Evolutionary conservation across 805 yeast genomes (phyloP), one percentile per base, ranked within the genome.

Genomic region (Peterozyma xylosa): DNA sequence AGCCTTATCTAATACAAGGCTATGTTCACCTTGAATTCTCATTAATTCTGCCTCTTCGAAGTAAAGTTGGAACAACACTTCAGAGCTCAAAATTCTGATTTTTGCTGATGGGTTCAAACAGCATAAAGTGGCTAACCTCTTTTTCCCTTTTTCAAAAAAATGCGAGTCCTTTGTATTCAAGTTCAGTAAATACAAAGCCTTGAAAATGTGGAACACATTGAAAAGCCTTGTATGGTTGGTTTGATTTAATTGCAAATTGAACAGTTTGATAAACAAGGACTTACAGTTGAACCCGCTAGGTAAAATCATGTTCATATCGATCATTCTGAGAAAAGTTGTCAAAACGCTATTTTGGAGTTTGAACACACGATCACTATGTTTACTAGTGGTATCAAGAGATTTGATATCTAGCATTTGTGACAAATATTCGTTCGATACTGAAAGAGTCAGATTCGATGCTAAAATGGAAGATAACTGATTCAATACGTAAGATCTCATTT

Each of bases 221-320:
- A 57, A 50, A 1, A 78, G 48, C 36, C 79, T 56, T 0, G 58
- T 45, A 7, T 63, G 38, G 41, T 67, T 68, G 5, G 66, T 54
- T 1, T 78, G 73, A 45, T 71, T 72, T 32, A 82, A 60, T 43
- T 80, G 82, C 32, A 78, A 56, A 53, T 82, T 82, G 62, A 70
- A 78, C 5, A 74, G 58, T 30, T 78, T 60, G 1, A 74, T 64
- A 38, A 65, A 75, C 4, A 80, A 55, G 1, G 66, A 59, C 33
- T 63, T 53, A 15, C 59, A 52, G 21, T 56, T 53, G 37, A 64
- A 62, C 1, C 35, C 43, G 0, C 11, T 21, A 0, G 74, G 73
- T n/a, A 68, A 43, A 7, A 35, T 38, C 2, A 63, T 37, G 38
- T 63, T 63, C 9, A 66, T 46, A 38, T 74, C 78, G 45, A 73